phyloP scores from a whole-genome alignment of 2,329 filamentous ascomycete genomes.

The Pseudomassariella vexata region DNA sequence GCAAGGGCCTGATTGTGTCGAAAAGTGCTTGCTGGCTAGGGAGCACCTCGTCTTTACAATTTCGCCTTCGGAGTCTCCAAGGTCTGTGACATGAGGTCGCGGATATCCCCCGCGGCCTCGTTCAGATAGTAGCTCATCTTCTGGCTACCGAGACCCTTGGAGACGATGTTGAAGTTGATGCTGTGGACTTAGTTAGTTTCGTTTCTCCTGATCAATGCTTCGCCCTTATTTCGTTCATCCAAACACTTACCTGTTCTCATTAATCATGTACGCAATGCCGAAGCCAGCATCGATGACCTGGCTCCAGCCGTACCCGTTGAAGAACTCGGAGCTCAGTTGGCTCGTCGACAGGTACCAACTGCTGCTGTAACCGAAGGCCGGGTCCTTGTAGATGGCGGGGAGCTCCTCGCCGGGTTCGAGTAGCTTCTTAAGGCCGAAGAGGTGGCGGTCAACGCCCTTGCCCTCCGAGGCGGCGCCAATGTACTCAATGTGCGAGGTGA shows the following conservation, averaged over 20 bases:
- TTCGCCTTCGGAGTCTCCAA: slow-evolving; percentile 80
- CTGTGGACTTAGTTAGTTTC: slow-evolving; percentile 35
- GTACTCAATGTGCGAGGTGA: slow-evolving; percentile 81
- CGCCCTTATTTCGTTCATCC: background rate
- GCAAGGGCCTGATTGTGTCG: background rate
- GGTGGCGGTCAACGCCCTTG: slow-evolving; percentile 88
- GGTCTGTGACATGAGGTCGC: slow-evolving; percentile 77
- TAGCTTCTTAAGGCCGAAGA: slow-evolving; percentile 95
- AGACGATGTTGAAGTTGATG: slow-evolving; percentile 96
- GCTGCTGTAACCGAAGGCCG: slow-evolving; percentile 74
- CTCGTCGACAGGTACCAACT: slow-evolving; percentile 87
- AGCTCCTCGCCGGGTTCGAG: slow-evolving; percentile 74
- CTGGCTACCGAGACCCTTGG: slow-evolving; percentile 83
- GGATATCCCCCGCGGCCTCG: slow-evolving; percentile 85
- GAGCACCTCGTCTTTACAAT: slow-evolving; percentile 49
- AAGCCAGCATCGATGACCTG: slow-evolving; percentile 95
- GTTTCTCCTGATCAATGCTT: background rate
- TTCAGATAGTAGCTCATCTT: slow-evolving; percentile 95
- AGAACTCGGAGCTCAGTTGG: slow-evolving; percentile 93
- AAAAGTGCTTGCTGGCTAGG: background rate
- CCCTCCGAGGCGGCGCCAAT: slow-evolving; percentile 85
- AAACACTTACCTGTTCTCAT: slow-evolving; percentile 75
- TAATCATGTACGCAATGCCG: slow-evolving; percentile 99
- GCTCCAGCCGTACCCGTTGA: slow-evolving; percentile 98
- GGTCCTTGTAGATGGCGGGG: slow-evolving; percentile 80